Base-by-base conservation (phyloP, 2,329 filamentous ascomycete genomes). In the Phaeosphaeria sp. region DNA sequence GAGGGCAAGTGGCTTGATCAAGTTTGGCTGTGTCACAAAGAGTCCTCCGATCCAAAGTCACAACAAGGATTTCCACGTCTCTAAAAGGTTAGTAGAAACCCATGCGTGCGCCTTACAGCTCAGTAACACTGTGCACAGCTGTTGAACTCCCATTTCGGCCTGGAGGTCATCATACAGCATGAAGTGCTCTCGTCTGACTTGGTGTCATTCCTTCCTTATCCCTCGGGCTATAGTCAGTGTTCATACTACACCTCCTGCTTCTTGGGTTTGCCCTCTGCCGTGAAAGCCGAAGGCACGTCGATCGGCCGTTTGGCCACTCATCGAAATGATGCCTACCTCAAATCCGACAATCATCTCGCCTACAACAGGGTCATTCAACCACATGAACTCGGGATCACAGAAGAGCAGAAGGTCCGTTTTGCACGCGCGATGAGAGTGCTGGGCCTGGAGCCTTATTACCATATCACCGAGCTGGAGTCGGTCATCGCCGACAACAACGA, bases 91-190 rank as follows among this genome's bases (percentile, higher is more conserved):
- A 39, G 47, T 44, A 36, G 6, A 7, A 13, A 13, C 11, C 3
- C 27, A 25, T 39, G 20, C 21, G 11, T 20, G n/a, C 7, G 8
- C 48, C 17, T 39, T 55, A 44, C 42, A 13, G 11, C 15, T 42
- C 5, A 20, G 6, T 30, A 3, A 49, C 8, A 15, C 13, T 43
- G 7, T 7, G n/a, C 47, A 6, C 18, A 60, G 54, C 25, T 57
- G 15, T 25, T 57, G 2, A 48, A 44, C 18, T 20, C 25, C 11
- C 39, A 55, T 15, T 58, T 61, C 17, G 59, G 59, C 3, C 18
- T 61, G 8, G 52, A 57, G 13, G 51, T 21, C 3, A 39, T 61
- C 15, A 15, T 61, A 8, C 40, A 52, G 20, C 59, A 57, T 18
- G 59, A 58, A 48, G n/a, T 24, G 8, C 17, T 61, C 7, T 51